Conservation (phyloP, 495 filamentous ascomycete genomes). For the Penicillium turbatum region DNA sequence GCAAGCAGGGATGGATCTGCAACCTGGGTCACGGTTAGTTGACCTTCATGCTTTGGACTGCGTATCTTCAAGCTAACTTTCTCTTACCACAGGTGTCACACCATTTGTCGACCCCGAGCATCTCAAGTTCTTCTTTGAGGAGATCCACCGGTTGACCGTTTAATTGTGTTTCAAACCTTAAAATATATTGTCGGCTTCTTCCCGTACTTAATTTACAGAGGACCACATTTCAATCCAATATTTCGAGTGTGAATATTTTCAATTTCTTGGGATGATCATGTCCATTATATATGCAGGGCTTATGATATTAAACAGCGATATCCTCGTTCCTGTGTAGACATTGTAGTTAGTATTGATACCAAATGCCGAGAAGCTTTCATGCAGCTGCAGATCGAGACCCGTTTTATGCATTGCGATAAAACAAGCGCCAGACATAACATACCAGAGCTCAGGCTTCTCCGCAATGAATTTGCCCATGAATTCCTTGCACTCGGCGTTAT, state of each 20-base stretch:
- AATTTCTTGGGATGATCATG: neutral
- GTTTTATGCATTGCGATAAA: neutral
- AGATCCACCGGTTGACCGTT: slow-evolving; percentile 65
- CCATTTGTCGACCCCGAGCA: slow-evolving; percentile 90
- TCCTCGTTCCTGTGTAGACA: slow-evolving; percentile 62
- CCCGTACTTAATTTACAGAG: neutral
- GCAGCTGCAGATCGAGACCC: neutral
- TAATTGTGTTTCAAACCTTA: slow-evolving; percentile 5
- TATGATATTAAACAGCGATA: slow-evolving; percentile 58
- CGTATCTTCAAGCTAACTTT: slow-evolving; percentile 16
- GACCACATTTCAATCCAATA: neutral
- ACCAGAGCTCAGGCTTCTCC: slow-evolving; percentile 75
- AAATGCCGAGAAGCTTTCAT: neutral
- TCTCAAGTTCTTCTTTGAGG: slow-evolving; percentile 87
- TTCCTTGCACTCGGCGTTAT: slow-evolving; percentile 62
- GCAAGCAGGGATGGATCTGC: slow-evolving; percentile 83
- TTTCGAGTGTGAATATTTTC: neutral
- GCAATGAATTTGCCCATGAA: slow-evolving; percentile 75
- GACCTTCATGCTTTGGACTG: neutral
- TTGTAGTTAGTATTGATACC: slow-evolving; percentile 15
- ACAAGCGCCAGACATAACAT: slow-evolving; percentile 26
- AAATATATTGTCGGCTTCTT: slow-evolving; percentile 11
- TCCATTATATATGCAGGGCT: slow-evolving; percentile 26
- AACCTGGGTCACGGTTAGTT: slow-evolving; percentile 82
- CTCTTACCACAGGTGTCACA: slow-evolving; percentile 62